Evolutionary conservation across 495 filamentous ascomycete species (phyloP), one percentile per base, ranked within the genome.

Genomic region (Penicillium coffeae): DNA sequence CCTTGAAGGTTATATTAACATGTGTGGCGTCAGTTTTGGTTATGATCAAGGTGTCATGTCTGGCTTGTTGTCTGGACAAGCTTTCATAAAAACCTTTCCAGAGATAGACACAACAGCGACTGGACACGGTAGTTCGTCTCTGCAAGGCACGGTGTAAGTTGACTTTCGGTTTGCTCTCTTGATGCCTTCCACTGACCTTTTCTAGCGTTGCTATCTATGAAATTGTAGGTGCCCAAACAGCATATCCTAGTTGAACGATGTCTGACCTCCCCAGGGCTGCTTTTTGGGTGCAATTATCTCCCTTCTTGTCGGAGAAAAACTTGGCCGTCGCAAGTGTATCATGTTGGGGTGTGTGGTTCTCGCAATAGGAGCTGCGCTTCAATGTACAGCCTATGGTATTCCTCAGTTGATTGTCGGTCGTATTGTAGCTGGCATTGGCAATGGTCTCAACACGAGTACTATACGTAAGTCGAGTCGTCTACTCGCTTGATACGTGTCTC

Each of bases 271-370:
- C 3, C 44, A 66, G 60, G 81, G 79, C 22, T 82, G 77, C 50
- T 80, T 83, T 51, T 52, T 81, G n/a, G 80, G 81, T 21, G 77
- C 80, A 19, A 59, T 83, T 8, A 50, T 66, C 2, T 69, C 76
- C 1, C 60, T 79, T 35, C 60, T 67, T 18, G 56, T 76, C 33
- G 80, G 82, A 34, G 79, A 81, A 46, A 56, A 50, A 13, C 65
- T 83, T 2, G 80, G 80, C 7, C 66, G 80, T 22, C 76, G 77
- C 51, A 78, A 72, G 55, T 73, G 71, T 2, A 76, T 84, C 42
- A 49, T 81, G 33, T 53, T 73, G 25, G 78, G 76, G 9, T 75
- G 73, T 30, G 56, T 70, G 0, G 73, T 84, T 33, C 76, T 84
- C 65, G 69, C 56, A 19, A 62, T 83, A 19, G 81, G 79, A 5